A percentile compares a stretch with the other conserved stretches of the same genome.
These are phyloP conservation scores for Podospora anserina DNA, from an alignment of 495 filamentous ascomycete species.

Conservation along the genomic window DNA sequence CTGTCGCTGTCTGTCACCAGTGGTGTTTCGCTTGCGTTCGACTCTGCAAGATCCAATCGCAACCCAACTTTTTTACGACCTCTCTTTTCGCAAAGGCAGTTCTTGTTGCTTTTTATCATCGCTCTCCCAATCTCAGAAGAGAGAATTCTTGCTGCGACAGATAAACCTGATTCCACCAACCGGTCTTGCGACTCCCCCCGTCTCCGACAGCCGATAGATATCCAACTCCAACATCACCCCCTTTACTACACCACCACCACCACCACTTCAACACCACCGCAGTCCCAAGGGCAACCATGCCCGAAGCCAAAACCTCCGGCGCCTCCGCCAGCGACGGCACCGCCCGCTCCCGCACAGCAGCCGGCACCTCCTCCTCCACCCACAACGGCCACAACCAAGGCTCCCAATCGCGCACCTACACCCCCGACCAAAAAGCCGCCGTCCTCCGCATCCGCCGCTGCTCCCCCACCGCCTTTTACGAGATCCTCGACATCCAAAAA, in stretches of 20 bases:
- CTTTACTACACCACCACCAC: background rate
- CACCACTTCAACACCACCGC: background rate
- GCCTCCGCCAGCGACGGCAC: conserved; percentile 17
- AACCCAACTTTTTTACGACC: background rate
- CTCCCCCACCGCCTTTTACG: conserved; percentile 82
- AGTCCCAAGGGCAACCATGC: conserved; percentile 52
- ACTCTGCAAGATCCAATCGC: background rate
- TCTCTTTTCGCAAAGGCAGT: background rate
- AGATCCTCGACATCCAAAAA: conserved; percentile 66
- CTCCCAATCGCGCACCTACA: conserved; percentile 85
- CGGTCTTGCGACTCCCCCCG: background rate
- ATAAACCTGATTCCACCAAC: background rate
- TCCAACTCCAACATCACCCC: background rate
- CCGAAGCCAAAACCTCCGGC: conserved; percentile 72
- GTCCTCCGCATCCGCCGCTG: conserved; percentile 85
- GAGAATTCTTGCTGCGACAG: background rate
- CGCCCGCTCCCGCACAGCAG: conserved; percentile 41
- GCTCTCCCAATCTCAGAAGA: too few species aligned
- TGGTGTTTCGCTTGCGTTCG: too few species aligned
- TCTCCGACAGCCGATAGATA: background rate
- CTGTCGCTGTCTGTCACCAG: background rate
- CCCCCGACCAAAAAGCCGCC: conserved; percentile 82
- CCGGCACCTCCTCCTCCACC: conserved; percentile 47
- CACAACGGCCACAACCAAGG: conserved; percentile 85
- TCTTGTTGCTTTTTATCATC: background rate